A percentile compares a stretch with the other conserved stretches of the same genome.
These are phyloP conservation scores for Melaleuca alternifolia DNA, from an alignment of 345 rosid species.

Conservation along the genomic window DNA sequence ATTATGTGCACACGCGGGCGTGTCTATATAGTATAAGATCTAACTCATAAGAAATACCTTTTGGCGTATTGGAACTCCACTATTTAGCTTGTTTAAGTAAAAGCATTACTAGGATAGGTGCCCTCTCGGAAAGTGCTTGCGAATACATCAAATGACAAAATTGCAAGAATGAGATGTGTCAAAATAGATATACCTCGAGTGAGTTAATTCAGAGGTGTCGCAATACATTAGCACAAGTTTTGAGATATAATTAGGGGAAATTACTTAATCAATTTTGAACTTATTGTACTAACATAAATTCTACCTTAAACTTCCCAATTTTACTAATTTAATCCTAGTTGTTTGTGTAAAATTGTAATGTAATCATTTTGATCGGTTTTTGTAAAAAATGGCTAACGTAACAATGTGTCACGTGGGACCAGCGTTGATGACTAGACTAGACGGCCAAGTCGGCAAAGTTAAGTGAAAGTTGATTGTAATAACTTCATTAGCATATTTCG, in stretches of 20 bases:
- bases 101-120: not conserved
- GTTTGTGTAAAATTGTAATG: too few species aligned
- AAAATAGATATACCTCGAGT: not conserved
- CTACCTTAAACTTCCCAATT: not conserved
- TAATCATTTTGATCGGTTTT: not conserved
- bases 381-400: not conserved
- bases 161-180: not conserved
- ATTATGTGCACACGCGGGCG: too few species aligned
- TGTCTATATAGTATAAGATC: not conserved
- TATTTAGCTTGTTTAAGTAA: not conserved
- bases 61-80: not conserved
- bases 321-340: not conserved
- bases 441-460: rapidly evolving
- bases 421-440: rapidly evolving
- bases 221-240: not conserved
- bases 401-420: rapidly evolving
- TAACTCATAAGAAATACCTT: not conserved
- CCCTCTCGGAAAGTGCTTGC: not conserved
- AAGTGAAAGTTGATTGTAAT: rapidly evolving
- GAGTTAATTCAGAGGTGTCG: not conserved
- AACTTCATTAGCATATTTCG: not conserved
- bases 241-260: not conserved
- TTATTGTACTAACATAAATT: not conserved
- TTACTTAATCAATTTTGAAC: not conserved
- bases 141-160: not conserved